phyloP scores from a whole-genome alignment of 805 yeast species.

The Barnettozyma vustinii region DNA sequence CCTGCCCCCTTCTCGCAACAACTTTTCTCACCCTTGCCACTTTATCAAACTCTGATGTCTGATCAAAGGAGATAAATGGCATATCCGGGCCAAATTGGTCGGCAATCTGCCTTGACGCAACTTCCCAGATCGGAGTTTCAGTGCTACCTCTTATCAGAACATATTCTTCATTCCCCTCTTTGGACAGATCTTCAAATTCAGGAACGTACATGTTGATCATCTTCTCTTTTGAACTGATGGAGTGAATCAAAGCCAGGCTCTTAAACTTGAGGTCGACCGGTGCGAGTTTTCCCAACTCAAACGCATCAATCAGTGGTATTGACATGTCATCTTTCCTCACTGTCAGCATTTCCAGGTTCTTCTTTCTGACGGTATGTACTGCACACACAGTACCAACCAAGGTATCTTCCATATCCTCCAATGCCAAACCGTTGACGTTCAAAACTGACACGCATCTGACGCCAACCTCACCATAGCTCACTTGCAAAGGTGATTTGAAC shows the following conservation, averaged over 20 bases:
- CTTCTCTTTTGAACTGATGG: constrained; percentile 39
- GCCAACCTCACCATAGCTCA: constrained; percentile 35
- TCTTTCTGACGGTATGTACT: constrained; percentile 18
- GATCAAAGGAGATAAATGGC: constrained; percentile 42
- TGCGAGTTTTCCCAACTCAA: constrained; percentile 3
- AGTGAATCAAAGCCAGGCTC: constrained; percentile 63
- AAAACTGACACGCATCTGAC: constrained; percentile 32
- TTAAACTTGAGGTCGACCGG: constrained; percentile 28
- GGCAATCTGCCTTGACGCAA: constrained; percentile 26
- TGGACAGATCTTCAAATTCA: constrained; percentile 12
- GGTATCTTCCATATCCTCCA: constrained; percentile 29
- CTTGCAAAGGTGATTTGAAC: constrained; percentile 33
- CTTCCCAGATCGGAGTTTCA: constrained; percentile 57
- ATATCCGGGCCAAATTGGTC: constrained; percentile 19
- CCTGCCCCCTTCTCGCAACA: constrained; percentile 41
- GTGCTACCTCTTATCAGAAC: constrained; percentile 58
- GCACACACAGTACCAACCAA: constrained; percentile 34
- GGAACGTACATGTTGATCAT: constrained; percentile 58
- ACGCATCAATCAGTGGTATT: constrained; percentile 22
- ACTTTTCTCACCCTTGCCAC: constrained; percentile 56
- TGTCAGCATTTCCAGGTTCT: constrained; percentile 13
- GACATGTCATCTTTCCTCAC: constrained; percentile 13
- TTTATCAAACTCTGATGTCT: constrained; percentile 41
- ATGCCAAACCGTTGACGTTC: constrained; percentile 29
- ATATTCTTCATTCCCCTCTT: constrained; percentile 20